Evolutionary conservation across 176 grass and related monocot genomes (phyloP).

Genomic region (Neostapfia colusana): DNA sequence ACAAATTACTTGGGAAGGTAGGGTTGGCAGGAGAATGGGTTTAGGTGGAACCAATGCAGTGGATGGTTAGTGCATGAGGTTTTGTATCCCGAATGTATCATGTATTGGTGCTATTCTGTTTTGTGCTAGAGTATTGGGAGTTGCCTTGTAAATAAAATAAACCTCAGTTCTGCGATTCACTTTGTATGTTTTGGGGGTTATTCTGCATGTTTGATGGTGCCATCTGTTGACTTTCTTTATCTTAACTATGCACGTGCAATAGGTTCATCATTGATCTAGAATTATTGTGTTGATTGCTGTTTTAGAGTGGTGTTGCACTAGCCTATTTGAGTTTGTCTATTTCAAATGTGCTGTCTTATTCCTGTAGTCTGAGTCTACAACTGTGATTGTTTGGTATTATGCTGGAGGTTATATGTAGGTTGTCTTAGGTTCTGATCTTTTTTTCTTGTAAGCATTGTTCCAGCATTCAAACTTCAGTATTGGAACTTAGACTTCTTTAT

Average conservation of each 20-base stretch:
- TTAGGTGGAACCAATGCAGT: neutral
- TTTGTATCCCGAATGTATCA: neutral
- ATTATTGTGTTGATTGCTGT: too few species aligned
- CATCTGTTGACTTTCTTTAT: neutral
- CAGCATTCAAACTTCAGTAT: neutral
- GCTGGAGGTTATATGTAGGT: neutral
- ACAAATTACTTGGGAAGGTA: neutral
- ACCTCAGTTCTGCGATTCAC: neutral
- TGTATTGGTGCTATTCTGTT: neutral
- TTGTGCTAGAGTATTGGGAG: neutral
- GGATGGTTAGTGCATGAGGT: neutral
- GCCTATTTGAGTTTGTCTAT: too few species aligned
- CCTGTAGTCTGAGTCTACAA: too few species aligned
- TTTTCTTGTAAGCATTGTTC: neutral
- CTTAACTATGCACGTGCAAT: neutral
- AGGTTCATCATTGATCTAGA: too few species aligned
- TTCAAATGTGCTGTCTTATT: too few species aligned
- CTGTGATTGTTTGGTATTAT: too few species aligned
- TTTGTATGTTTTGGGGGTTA: neutral
- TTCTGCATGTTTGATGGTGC: neutral
- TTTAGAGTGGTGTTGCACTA: too few species aligned
- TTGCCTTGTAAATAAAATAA: neutral
- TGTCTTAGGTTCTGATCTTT: neutral
- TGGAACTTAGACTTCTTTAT: neutral
- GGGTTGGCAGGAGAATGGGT: neutral